These are phyloP conservation scores for Mortierella sp. DNA, from an alignment of 371 early-diverging fungal species.

Conservation along the genomic window DNA sequence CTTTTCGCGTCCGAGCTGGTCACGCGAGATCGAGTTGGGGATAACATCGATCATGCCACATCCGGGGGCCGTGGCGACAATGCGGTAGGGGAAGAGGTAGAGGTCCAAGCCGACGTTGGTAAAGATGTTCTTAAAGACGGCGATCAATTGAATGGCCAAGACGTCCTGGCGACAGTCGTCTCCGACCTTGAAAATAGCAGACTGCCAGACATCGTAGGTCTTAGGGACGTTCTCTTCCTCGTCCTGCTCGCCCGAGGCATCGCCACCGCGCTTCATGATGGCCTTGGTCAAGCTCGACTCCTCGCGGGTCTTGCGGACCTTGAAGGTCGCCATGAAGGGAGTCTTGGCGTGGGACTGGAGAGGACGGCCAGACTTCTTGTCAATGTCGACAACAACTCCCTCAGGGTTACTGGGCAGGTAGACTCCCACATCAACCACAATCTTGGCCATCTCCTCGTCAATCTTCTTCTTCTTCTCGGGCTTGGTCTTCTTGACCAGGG, in stretches of 20 bases:
- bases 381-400: constrained; percentile 94
- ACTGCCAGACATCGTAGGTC: constrained; percentile 73
- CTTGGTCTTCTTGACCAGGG: constrained; percentile 93
- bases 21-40: constrained; percentile 98
- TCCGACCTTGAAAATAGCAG: constrained; percentile 99
- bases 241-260: constrained; percentile 47
- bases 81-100: constrained; percentile 98
- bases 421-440: constrained; percentile 96
- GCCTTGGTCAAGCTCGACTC: constrained; percentile 68
- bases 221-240: constrained; percentile 44
- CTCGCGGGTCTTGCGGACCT: constrained; percentile 77
- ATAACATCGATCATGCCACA: constrained; percentile 99
- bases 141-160: constrained; percentile 97
- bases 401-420: constrained; percentile 99
- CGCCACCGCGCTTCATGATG: constrained; percentile 54
- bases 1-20: constrained; percentile 98
- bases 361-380: constrained; percentile 95
- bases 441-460: constrained; percentile 97
- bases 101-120: constrained; percentile 92
- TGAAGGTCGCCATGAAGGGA: constrained; percentile 99
- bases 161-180: constrained; percentile 99
- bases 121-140: constrained; percentile 98
- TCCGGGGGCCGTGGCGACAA: constrained; percentile 98
- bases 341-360: constrained; percentile 99
- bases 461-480: constrained; percentile 97